phyloP scores from a whole-genome alignment of 805 yeast species.

The Blastobotrys robertii region DNA sequence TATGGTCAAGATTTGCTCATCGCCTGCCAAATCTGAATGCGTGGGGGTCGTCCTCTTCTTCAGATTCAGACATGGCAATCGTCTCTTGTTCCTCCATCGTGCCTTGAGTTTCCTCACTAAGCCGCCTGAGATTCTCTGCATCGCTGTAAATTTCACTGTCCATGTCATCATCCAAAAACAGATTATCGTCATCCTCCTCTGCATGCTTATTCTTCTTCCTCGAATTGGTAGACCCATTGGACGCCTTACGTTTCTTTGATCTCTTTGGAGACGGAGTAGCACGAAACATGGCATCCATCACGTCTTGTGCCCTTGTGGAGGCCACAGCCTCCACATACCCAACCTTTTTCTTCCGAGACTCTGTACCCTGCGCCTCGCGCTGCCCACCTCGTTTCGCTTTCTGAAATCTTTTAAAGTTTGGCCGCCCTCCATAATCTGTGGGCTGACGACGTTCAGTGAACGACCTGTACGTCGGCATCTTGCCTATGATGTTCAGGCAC shows the following conservation, averaged over 20 bases:
- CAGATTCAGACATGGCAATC: slow-evolving; percentile 1
- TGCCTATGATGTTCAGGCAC: neutral
- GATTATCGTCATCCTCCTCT: too few species aligned
- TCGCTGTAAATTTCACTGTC: neutral
- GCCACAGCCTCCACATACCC: too few species aligned
- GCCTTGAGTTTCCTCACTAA: neutral
- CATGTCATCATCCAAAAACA: neutral
- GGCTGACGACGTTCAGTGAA: too few species aligned
- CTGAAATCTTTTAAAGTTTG: slow-evolving; percentile 16
- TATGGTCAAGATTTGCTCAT: neutral
- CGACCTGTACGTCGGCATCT: neutral
- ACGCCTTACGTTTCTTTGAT: too few species aligned
- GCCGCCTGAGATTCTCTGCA: neutral
- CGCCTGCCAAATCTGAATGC: slow-evolving; percentile 15
- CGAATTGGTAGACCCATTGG: too few species aligned
- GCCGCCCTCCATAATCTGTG: slow-evolving; percentile 7
- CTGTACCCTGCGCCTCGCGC: too few species aligned
- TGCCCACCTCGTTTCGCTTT: neutral
- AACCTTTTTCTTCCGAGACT: too few species aligned
- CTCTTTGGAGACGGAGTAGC: too few species aligned
- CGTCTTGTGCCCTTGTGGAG: too few species aligned
- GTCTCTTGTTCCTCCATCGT: neutral
- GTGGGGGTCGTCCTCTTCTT: slow-evolving; percentile 18
- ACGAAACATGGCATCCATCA: too few species aligned
- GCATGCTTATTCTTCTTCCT: too few species aligned